A percentile compares a stretch with the other conserved stretches of the same genome.
Conservation (phyloP, 352 stramenopile species). For the Globisporangium middletonii region DNA sequence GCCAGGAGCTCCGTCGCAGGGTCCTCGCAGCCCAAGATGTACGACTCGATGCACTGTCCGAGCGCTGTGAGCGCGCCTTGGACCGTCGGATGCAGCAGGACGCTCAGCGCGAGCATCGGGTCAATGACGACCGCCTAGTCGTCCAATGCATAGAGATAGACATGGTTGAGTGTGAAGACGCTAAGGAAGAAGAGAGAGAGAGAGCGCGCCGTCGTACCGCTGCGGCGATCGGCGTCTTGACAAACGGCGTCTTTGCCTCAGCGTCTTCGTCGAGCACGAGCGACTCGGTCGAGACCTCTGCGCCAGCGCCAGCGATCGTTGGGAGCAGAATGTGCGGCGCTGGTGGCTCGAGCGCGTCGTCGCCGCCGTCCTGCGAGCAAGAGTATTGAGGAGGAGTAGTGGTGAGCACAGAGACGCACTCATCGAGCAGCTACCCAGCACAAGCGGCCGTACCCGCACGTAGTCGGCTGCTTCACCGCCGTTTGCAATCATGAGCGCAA, state of each 20-base stretch:
- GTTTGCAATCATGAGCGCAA: slow-evolving; percentile 47
- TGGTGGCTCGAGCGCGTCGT: slow-evolving; percentile 15
- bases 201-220: slow-evolving; percentile 18
- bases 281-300: slow-evolving; percentile 42
- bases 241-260: slow-evolving; percentile 53
- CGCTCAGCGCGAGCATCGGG: slow-evolving; percentile 53
- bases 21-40: slow-evolving; percentile 45
- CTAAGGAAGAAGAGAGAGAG: background rate
- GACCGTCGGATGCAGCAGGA: slow-evolving; percentile 44
- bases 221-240: slow-evolving; percentile 30
- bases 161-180: no score
- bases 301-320: slow-evolving; percentile 47
- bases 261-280: slow-evolving; percentile 62
- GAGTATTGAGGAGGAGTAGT: no score
- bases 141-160: no score
- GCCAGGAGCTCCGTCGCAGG: slow-evolving; percentile 34
- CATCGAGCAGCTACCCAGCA: background rate
- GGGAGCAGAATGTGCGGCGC: slow-evolving; percentile 51
- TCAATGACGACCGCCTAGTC: slow-evolving; percentile 67
- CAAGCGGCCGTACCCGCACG: background rate
- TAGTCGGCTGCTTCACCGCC: slow-evolving; percentile 32
- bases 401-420: no score
- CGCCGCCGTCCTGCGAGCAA: background rate
- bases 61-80: slow-evolving; percentile 59
- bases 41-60: slow-evolving; percentile 71